These are phyloP conservation scores for Monilinia aucupariae DNA, from an alignment of 2,329 filamentous ascomycete species.

Conservation along the genomic window DNA sequence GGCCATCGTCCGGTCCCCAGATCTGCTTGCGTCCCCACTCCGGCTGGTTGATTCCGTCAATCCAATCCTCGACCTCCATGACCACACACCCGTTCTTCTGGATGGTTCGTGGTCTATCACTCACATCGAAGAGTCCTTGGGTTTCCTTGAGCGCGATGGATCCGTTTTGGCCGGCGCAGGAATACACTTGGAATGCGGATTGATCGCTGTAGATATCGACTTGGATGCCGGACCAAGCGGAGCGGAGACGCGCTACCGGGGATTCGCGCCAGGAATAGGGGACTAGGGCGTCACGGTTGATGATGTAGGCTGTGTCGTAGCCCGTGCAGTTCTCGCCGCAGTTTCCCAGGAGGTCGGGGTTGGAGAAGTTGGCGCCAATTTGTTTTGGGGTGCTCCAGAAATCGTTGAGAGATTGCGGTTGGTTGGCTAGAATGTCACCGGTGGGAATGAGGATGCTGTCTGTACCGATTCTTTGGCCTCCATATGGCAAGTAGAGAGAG, in stretches of 20 bases:
- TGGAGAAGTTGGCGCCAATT: constrained; percentile 63
- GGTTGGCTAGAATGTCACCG: constrained; percentile 67
- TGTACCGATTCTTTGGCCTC: constrained; percentile 60
- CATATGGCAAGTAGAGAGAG: constrained; percentile 67
- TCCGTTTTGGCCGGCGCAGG: constrained; percentile 72
- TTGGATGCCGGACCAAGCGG: constrained; percentile 74
- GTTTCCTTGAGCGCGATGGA: constrained; percentile 61
- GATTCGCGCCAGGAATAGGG: constrained; percentile 59
- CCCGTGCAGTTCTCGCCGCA: constrained; percentile 80
- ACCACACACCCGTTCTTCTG: constrained; percentile 80
- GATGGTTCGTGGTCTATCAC: constrained; percentile 55
- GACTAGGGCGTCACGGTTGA: constrained; percentile 54
- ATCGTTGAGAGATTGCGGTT: constrained; percentile 64
- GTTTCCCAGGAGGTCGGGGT: constrained; percentile 60
- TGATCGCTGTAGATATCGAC: constrained; percentile 80
- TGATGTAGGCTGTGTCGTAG: constrained; percentile 68
- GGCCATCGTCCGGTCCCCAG: constrained; percentile 52
- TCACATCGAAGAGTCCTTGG: constrained; percentile 56
- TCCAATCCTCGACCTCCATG: constrained; percentile 89
- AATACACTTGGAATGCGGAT: constrained; percentile 83
- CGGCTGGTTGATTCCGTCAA: constrained; percentile 88
- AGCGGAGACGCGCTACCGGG: constrained; percentile 62
- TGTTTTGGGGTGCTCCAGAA: constrained; percentile 80
- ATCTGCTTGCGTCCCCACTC: constrained; percentile 74
- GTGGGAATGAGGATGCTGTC: constrained; percentile 71